A percentile compares a stretch with the other conserved stretches of the same genome.
Conservation (phyloP, 2,329 filamentous ascomycete species). For the Phyllosticta citribraziliensis region DNA sequence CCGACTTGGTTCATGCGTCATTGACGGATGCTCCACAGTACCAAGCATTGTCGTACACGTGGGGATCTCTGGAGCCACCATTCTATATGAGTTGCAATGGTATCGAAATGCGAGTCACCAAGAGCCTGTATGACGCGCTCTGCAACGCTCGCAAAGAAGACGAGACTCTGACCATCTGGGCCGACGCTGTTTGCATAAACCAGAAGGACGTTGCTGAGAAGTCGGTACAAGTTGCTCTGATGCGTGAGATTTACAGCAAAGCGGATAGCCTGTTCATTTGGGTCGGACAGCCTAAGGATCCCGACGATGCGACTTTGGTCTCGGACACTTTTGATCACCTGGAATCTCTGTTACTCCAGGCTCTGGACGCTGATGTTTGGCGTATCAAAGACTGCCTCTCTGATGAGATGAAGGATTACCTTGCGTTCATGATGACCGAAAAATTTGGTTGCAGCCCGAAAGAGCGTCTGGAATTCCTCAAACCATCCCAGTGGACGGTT, state of each 20-base stretch:
- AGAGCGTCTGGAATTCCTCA: no score
- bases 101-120: slow-evolving; percentile 1
- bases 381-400: neutral
- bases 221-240: slow-evolving; percentile 11
- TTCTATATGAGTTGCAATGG: slow-evolving; percentile 3
- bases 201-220: slow-evolving; percentile 9
- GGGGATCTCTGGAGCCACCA: neutral
- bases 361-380: neutral
- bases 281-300: neutral
- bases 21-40: neutral
- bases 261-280: slow-evolving; percentile 8
- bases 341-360: neutral
- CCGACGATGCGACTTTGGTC: neutral
- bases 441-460: neutral
- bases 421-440: neutral
- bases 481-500: neutral
- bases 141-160: slow-evolving; percentile 1
- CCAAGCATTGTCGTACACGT: slow-evolving; percentile 13
- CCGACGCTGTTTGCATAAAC: slow-evolving; percentile 13
- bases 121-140: slow-evolving; percentile 4
- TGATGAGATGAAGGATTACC: neutral
- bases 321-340: neutral
- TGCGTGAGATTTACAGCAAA: slow-evolving; percentile 10
- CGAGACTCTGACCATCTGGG: slow-evolving; percentile 8
- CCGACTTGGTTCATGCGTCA: neutral